Base-by-base conservation (phyloP, 805 yeast species). In the Sugiyamaella boreocaroliniensis region DNA sequence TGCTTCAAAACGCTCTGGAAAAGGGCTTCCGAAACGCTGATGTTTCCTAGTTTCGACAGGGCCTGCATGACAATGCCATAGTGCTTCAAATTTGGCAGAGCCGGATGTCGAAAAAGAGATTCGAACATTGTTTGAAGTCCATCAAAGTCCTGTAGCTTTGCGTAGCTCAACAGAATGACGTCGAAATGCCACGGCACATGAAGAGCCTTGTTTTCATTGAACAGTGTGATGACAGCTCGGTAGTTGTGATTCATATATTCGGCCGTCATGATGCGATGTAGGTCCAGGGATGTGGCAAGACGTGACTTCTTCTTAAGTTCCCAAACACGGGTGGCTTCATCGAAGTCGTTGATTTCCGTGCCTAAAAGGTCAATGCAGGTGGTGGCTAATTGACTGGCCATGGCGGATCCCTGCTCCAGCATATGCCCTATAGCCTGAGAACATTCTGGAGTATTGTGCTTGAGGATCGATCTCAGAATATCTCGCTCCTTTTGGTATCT, bases 61-160 rank as follows among this genome's bases (percentile, higher is more conserved):
- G 85, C 80, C 50, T 71, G 67, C 77, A 86, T 81, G 11, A 83
- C 81, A 15, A 80, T 75, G 2, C 77, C 72, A 62, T 85, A 85
- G 58, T 85, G 87, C 8, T 60, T 61, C 29, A 73, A 67, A 47
- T 74, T 74, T 1, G 86, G 86, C 22, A 78, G 65, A 43, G 76
- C 70, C 1, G 80, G 82, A n/a, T 71, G 65, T 1, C 78, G 81
- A 59, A 79, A 64, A 78, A 71, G 19, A 71, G 73, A 29, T 60
- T 81, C 83, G 63, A 85, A 84, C 47, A 77, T 77, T 11, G 66
- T 58, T 63, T 81, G 84, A 53, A 86, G 67, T 7, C 74, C 67
- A 18, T 66, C 66, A 86, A 87, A 85, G 55, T 78, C 74, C 40
- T 71, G 67, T 18, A 68, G 60, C 42, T 67, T 61, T 10, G 80